phyloP scores from a whole-genome alignment of 2,329 filamentous ascomycete species.

The Xylariaceae sp. region DNA sequence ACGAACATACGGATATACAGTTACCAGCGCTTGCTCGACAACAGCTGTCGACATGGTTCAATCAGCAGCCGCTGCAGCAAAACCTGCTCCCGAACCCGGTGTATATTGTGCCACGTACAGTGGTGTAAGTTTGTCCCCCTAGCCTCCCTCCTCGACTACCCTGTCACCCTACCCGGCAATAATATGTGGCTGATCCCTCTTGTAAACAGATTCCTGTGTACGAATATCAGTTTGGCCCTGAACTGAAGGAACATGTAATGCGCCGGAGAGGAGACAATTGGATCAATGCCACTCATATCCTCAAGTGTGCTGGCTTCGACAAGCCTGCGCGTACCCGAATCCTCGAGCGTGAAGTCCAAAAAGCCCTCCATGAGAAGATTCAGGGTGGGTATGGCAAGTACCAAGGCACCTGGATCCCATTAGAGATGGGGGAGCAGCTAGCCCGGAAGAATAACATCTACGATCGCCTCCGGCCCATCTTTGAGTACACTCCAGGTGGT shows the following conservation, averaged over 20 bases:
- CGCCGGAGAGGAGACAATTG: conserved; percentile 90
- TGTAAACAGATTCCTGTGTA: conserved; percentile 83
- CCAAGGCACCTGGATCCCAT: conserved; percentile 97
- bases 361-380: conserved; percentile 95
- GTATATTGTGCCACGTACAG: conserved; percentile 75
- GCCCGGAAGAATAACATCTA: conserved; percentile 88
- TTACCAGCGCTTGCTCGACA: too few relatives aligned
- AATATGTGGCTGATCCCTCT: not conserved
- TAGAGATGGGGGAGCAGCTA: conserved; percentile 79
- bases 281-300: conserved; percentile 99
- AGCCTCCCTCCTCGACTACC: not conserved
- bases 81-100: conserved; percentile 50
- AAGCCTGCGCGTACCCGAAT: conserved; percentile 96
- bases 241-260: conserved; percentile 90
- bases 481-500: conserved; percentile 85
- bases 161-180: not conserved
- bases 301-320: conserved; percentile 96
- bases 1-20: too few relatives aligned
- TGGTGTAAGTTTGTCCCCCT: conserved; percentile 59
- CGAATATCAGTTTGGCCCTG: conserved; percentile 84
- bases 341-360: conserved; percentile 94
- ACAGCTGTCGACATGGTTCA: conserved; percentile 24
- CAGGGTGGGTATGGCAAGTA: conserved; percentile 99
- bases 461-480: conserved; percentile 83
- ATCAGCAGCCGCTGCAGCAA: conserved; percentile 45